Conservation (phyloP, 768 basidiomycete genomes). For the Mycena amicta region DNA sequence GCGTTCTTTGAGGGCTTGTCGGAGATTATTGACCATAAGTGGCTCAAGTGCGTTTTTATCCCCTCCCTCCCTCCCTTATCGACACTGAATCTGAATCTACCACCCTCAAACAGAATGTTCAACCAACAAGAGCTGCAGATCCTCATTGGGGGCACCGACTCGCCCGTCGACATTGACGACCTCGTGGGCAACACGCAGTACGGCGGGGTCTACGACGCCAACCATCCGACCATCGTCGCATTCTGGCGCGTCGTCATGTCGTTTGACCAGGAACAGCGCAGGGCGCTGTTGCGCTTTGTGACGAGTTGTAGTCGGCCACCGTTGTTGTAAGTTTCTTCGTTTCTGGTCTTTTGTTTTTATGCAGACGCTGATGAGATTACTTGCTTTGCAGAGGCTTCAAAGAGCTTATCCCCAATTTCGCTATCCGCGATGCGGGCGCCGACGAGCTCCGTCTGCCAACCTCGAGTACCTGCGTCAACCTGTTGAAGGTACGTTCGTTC, state of each 20-base stretch:
- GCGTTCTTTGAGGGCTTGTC: conserved; percentile 92
- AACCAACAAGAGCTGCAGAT: conserved; percentile 96
- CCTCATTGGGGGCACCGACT: conserved; percentile 84
- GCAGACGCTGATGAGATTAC: neutral
- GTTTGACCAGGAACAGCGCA: conserved; percentile 80
- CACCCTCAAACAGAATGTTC: too few species aligned
- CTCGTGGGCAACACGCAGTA: conserved; percentile 76
- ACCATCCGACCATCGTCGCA: conserved; percentile 67
- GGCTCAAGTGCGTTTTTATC: conserved; percentile 80
- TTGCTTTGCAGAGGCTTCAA: conserved; percentile 68
- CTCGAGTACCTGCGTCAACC: conserved; percentile 87
- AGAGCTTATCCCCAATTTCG: conserved; percentile 85
- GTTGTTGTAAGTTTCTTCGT: conserved; percentile 57
- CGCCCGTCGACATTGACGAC: conserved; percentile 84
- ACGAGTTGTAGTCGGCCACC: conserved; percentile 92
- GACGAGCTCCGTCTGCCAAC: conserved; percentile 76
- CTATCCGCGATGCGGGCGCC: conserved; percentile 77
- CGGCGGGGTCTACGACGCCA: conserved; percentile 75
- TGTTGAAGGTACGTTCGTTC: conserved; percentile 77
- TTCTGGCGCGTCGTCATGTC: conserved; percentile 77
- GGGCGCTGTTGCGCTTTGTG: conserved; percentile 83
- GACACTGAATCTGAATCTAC: conserved; percentile 27
- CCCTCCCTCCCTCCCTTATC: conserved; percentile 15
- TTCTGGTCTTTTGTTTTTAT: neutral
- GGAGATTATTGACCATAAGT: conserved; percentile 90